Evolutionary conservation across 2,329 filamentous ascomycete species (phyloP), one percentile per base, ranked within the genome.

Genomic region (Erysiphe neolycopersici): DNA sequence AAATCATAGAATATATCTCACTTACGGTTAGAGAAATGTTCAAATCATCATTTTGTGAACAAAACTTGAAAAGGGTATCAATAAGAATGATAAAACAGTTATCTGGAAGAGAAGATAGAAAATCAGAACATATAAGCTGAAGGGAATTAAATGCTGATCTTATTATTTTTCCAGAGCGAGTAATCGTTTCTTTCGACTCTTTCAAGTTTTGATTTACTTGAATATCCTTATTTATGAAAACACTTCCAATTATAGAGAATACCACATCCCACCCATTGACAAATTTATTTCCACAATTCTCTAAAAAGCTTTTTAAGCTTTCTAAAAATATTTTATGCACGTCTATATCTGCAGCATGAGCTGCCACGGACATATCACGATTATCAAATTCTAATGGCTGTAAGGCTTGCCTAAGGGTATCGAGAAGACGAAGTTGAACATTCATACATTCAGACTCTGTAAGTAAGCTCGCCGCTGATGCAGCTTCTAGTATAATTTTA

Each of bases 121-220:
- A 98, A 58, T 98, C 89, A 0, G 89, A 94, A 58, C 85, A 92
- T 39, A 98, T 79, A 3, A 98, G 71, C 57, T 95, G 83, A 12
- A 92, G 64, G 2, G 85, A 92, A 49, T 73, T 79, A 58, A 98
- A 98, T 0, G 87, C 80, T 14, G 82, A 78, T 47, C 84, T 72
- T 43, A 93, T 79, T 18, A 95, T 68, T 49, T 76, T 77, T 38
- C 74, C 67, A 12, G 84, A 87, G 41, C 68, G 62, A 6, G 69
- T 73, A 30, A 59, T 61, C 13, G 50, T 49, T 17, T 42, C 32
- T 19, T 51, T 54, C 4, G 47, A 46, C 9, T 43, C 45, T 30
- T 47, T 51, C 12, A 44, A 45, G n/a, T 42, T 44, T 14, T 46
- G 41, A 19, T 50, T 43, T 17, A 47, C 42, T 16, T 44, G 43